These are phyloP conservation scores for Iodosphaeria phyllophila DNA, from an alignment of 2,329 filamentous ascomycete genomes.

Conservation along the genomic window DNA sequence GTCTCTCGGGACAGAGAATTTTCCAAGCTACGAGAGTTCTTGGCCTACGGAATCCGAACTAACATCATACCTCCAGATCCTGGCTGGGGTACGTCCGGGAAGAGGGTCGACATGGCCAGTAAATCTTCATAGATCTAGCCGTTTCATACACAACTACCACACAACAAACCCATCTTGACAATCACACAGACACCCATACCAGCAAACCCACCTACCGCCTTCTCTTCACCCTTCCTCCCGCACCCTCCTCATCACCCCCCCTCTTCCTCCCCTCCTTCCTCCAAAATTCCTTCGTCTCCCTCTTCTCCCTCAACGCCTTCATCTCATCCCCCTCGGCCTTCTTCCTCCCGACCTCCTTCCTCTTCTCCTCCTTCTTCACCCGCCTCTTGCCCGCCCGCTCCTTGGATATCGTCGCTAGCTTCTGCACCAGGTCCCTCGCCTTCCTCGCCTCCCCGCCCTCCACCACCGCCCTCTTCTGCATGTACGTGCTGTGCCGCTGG, in stretches of 20 bases:
- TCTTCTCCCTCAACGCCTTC: constrained; percentile 71
- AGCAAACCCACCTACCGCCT: constrained; percentile 11
- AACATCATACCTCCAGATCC: too few relatives aligned
- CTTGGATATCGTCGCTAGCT: constrained; percentile 76
- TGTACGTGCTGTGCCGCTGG: constrained; percentile 67
- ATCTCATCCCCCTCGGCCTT: constrained; percentile 69
- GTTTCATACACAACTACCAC: too few relatives aligned
- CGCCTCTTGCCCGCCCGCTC: constrained; percentile 74
- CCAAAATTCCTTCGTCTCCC: constrained; percentile 88
- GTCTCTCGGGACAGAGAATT: too few relatives aligned
- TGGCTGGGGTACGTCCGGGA: too few relatives aligned
- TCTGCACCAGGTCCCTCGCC: constrained; percentile 76
- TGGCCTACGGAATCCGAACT: too few relatives aligned
- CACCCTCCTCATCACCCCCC: constrained; percentile 22
- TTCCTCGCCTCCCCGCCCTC: constrained; percentile 73
- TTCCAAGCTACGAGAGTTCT: too few relatives aligned
- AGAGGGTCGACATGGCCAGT: too few relatives aligned
- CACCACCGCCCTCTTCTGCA: constrained; percentile 91
- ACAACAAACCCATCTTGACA: too few relatives aligned
- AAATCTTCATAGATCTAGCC: too few relatives aligned
- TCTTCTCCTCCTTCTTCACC: constrained; percentile 75
- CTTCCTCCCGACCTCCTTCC: constrained; percentile 64
- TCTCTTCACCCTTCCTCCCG: constrained; percentile 19
- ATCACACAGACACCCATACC: too few relatives aligned
- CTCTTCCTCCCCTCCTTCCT: constrained; percentile 65